phyloP scores from a whole-genome alignment of 2,329 filamentous ascomycete species.

The Exophiala sp. region DNA sequence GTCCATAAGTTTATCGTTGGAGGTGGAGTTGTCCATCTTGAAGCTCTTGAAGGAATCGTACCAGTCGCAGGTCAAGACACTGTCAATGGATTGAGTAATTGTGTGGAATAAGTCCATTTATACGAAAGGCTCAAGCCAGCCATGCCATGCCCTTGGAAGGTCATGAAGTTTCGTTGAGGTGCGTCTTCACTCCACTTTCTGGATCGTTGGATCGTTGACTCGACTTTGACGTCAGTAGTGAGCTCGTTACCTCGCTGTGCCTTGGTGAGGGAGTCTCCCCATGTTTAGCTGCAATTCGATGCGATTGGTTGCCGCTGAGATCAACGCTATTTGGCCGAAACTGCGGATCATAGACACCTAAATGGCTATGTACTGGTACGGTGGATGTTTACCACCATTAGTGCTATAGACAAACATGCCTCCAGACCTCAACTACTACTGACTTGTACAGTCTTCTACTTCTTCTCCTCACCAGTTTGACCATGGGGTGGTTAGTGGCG shows the following conservation, averaged over 20 bases:
- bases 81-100: slow-evolving; percentile 24
- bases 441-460: no score
- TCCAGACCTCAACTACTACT: no score
- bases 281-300: no score
- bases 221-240: background rate
- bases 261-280: background rate
- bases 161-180: background rate
- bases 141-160: background rate
- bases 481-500: no score
- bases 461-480: no score
- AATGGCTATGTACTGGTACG: no score
- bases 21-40: slow-evolving; percentile 12
- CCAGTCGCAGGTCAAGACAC: slow-evolving; percentile 27
- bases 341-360: no score
- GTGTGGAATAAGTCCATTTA: slow-evolving; percentile 28
- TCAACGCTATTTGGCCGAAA: no score
- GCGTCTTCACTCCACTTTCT: background rate
- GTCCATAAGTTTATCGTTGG: slow-evolving; percentile 48
- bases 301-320: no score
- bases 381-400: background rate
- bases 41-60: slow-evolving; percentile 22
- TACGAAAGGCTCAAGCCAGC: background rate
- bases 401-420: no score
- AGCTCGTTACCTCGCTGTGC: no score
- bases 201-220: background rate